A percentile compares a stretch with the other conserved stretches of the same genome.
Conservation (phyloP, 306 rosid genomes). For the Dryas octopetala region DNA sequence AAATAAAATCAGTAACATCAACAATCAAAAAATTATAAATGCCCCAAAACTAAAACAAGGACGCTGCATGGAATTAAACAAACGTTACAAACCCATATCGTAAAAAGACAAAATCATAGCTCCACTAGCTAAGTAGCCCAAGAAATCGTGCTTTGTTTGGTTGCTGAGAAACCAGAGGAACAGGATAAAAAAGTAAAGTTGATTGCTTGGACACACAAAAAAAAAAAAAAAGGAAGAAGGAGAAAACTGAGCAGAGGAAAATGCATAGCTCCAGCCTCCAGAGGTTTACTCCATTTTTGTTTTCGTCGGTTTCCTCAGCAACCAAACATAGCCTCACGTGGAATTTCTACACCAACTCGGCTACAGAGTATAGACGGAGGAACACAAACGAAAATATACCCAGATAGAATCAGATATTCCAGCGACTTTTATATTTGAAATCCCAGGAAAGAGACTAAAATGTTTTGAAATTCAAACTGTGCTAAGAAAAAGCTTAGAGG, state of each 20-base stretch:
- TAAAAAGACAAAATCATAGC: constrained; percentile 1
- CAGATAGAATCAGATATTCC: constrained; percentile 29
- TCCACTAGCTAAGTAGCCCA: neutral
- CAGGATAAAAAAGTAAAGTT: neutral
- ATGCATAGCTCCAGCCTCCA: neutral
- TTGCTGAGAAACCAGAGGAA: constrained; percentile 16
- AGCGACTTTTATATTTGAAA: constrained; percentile 12
- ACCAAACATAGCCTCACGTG: constrained; percentile 15
- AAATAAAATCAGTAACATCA: constrained; percentile 20
- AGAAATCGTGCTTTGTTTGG: constrained; percentile 19
- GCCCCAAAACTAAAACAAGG: constrained; percentile 8
- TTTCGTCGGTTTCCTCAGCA: constrained; percentile 9
- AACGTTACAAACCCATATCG: constrained; percentile 14
- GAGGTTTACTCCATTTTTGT: neutral
- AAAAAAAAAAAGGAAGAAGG: neutral
- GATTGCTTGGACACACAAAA: neutral
- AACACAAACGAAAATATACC: constrained; percentile 29
- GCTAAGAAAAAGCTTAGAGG: neutral
- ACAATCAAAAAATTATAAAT: constrained; percentile 21
- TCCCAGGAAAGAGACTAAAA: constrained; percentile 2
- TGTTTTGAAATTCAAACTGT: constrained; percentile 17
- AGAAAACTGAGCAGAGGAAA: neutral
- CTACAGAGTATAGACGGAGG: constrained; percentile 5
- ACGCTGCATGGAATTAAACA: constrained; percentile 14
- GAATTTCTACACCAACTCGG: neutral